Evolutionary conservation across 306 rosid genomes (phyloP), one percentile per base, ranked within the genome.

Genomic region (Spatholobus suberectus): DNA sequence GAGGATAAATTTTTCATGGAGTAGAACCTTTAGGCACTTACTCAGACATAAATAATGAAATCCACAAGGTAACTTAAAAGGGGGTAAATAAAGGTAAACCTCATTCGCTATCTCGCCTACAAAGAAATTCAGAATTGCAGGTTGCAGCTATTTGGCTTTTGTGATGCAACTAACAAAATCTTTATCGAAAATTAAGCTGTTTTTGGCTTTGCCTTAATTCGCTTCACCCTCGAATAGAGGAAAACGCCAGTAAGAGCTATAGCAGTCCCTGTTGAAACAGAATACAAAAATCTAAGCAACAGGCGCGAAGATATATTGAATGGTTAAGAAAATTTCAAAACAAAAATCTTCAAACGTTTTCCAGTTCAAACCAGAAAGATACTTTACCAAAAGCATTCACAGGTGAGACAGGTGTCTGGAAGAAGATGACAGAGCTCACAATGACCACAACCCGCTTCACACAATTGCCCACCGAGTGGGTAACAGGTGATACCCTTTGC

Each of bases 361-460:
- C 35, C 40, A 29, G 14, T 46, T 55, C n/a, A 76, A 80, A 75
- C 83, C 62, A 41, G 69, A 88, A 75, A 71, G 29, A 80, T 61
- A 54, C 68, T 69, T 89, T 96, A 94, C 99, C 99, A 37, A 94
- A 44, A 79, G 95, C 81, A 74, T 96, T 96, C 78, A 96, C 86
- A 3, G 91, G 90, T 37, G 97, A 84, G 81, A 96, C 99, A 0
- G 97, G 92, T 73, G 99, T 90, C 83, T 84, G 85, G 92, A 96
- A 96, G 91, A 96, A 92, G 86, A 96, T 81, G 77, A 96, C 98
- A 75, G 99, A 96, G 95, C 99, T 96, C 77, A 96, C 97, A 6
- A 96, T 96, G 86, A 96, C 99, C 87, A 91, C 99, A 80, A 96
- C 99, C 63, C 99, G 91, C 95, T 96, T 96, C 88, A 96, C 99